Evolutionary conservation across 2,329 filamentous ascomycete genomes (phyloP), one percentile per base, ranked within the genome.

Genomic region (Allantophomopsis lycopodina): DNA sequence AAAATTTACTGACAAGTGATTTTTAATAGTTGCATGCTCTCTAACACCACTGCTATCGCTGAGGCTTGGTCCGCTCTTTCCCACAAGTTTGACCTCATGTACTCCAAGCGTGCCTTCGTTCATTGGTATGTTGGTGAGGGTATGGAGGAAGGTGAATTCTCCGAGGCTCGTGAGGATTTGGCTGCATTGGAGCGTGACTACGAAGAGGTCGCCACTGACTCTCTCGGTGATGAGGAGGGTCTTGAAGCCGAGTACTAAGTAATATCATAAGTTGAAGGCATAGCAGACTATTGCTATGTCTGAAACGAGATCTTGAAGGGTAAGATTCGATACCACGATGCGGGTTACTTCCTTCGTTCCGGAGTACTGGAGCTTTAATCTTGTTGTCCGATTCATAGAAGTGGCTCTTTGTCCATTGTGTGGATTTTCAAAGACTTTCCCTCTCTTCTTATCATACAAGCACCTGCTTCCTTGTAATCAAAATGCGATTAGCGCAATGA

Each of bases 131-230:
- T 98, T 60, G 91, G 91, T 71, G 91, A 96, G 75, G 91, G 91
- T 79, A 98, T 98, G 91, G 91, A 98, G 76, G 91, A 98, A 67
- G 91, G 91, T 66, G 91, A 98, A 69, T 98, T 98, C 78, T 94
- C 86, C 42, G 91, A 98, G 74, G 91, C 91, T 49, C 88, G 91
- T 64, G 91, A 98, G 71, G 91, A 98, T 69, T 71, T 98, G 63
- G 91, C 91, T 62, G 91, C 91, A 54, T 76, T 98, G 48, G 91
- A 98, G 78, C 82, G 88, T 54, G 89, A 98, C 63, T 98, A 98
- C 69, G 89, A 95, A 70, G 91, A 98, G 70, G 91, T 96, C 59
- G 89, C 87, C 49, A 85, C 86, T 56, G 89, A 96, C 67, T 94
- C 87, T 47, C 67, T 94, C 55, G 88, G 88, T 60, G 83, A 78